Evolutionary conservation across 139 green algal genomes (phyloP), one percentile per base, ranked within the genome.

Genomic region (Astrephomene gubernaculifera): DNA sequence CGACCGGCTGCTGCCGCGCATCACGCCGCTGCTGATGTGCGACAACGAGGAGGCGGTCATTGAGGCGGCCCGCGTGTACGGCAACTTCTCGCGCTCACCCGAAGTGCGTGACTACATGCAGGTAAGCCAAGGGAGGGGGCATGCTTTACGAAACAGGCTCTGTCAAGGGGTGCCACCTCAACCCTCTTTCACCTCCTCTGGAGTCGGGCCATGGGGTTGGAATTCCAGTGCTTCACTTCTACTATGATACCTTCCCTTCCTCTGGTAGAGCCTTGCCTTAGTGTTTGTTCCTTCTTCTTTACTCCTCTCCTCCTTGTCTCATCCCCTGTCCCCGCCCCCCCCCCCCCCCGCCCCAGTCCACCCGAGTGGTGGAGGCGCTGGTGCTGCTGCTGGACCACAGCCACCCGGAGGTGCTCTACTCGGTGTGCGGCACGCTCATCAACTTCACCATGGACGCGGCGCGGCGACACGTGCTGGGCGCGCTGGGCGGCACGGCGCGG

Each of bases 11-110:
- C 83, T 94, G 60, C 43, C 57, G 12, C 82, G 87, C 31, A 70
- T 94, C 45, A 91, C 90, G 36, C 87, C 91, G 12, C 71, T 94
- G 61, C 86, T 94, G 24, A 69, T 91, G 43, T 89, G 82, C 70
- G 86, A 90, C 83, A 94, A 92, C 69, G 89, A 90, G 61, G 91
- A 93, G 81, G 87, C 89, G 22, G 65, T 89, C 45, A 83, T 90
- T 21, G 89, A 94, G 81, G 91, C 91, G 14, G 87, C 91, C 0
- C 88, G 91, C 17, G 85, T 86, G 29, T 90, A 90, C 71, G 85
- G 91, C 79, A 94, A 94, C 79, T 89, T 94, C 43, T 87, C 84
- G 45, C 87, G 89, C 22, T 53, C 61, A 8, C 67, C 85, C 22
- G 81, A 79, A 14, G 85, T 83, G 31, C 75, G 89, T 1, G 71